Percentiles rank a stretch among this genome's conserved stretches.
These are phyloP conservation scores for Coemansia sp. DNA, from an alignment of 192 early-diverging fungal genomes.

Conservation along the genomic window DNA sequence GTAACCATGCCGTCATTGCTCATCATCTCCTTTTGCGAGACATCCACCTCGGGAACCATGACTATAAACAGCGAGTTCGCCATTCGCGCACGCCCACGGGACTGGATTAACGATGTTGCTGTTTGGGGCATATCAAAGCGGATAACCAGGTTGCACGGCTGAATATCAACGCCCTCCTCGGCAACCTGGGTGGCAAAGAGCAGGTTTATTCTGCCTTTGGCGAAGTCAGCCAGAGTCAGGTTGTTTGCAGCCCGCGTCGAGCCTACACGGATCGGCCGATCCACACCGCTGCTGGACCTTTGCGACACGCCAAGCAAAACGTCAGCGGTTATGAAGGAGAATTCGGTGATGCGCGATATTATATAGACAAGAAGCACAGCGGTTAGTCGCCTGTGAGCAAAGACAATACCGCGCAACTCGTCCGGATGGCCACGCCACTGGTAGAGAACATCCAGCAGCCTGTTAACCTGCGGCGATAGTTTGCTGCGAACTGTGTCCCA, in stretches of 20 bases:
- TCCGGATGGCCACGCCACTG: constrained; percentile 44
- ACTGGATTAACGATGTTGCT: constrained; percentile 80
- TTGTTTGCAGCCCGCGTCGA: constrained; percentile 32
- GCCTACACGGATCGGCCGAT: constrained; percentile 39
- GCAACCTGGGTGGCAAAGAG: constrained; percentile 91
- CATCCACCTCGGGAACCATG: constrained; percentile 57
- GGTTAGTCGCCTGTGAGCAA: constrained; percentile 71
- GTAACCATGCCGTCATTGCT: constrained; percentile 1
- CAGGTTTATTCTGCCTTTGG: constrained; percentile 66
- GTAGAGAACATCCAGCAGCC: constrained; percentile 63
- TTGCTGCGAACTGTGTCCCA: constrained; percentile 16
- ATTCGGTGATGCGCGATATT: constrained; percentile 55
- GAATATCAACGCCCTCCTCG: constrained; percentile 94
- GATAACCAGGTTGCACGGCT: constrained; percentile 85
- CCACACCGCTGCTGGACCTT: constrained; percentile 20
- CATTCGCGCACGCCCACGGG: constrained; percentile 81
- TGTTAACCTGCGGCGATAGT: constrained; percentile 70
- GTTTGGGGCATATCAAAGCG: constrained; percentile 79
- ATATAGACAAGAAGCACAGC: constrained; percentile 61
- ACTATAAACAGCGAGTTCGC: constrained; percentile 72
- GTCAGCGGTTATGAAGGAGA: constrained; percentile 49
- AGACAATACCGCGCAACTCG: constrained; percentile 86
- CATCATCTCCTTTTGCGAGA: constrained; percentile 9
- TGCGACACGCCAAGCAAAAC: constrained; percentile 41
- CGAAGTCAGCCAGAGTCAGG: constrained; percentile 65